Percentiles rank a stretch among this genome's conserved stretches.
phyloP scores from a whole-genome alignment of 176 grass and related monocot genomes.

The Raddia distichophylla region DNA sequence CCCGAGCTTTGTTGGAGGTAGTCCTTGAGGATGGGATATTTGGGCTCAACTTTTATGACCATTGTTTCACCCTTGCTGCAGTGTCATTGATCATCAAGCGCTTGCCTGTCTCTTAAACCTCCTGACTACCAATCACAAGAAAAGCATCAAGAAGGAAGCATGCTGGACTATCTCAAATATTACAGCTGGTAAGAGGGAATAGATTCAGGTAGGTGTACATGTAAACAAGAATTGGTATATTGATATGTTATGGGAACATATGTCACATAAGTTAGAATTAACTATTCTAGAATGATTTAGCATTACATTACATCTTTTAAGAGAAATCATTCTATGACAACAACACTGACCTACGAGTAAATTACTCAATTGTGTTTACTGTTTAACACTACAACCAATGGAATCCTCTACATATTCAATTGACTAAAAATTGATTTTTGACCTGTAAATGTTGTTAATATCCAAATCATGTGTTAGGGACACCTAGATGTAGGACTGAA shows the following conservation, averaged over 20 bases:
- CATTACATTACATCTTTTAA: neutral
- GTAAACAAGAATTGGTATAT: neutral
- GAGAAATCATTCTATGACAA: neutral
- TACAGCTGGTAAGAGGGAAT: conserved; percentile 89
- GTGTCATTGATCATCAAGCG: conserved; percentile 89
- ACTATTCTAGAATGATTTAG: neutral
- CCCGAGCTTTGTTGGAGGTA: neutral
- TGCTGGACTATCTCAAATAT: conserved; percentile 98
- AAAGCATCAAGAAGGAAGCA: conserved; percentile 99
- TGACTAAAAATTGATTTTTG: too few species aligned
- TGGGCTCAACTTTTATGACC: neutral
- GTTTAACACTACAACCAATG: neutral
- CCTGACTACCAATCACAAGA: conserved; percentile 85
- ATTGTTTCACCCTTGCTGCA: conserved; percentile 40
- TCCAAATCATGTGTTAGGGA: too few species aligned
- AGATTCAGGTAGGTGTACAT: conserved; percentile 77
- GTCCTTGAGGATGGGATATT: neutral
- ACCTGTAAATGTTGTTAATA: too few species aligned
- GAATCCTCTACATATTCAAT: too few species aligned
- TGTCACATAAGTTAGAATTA: neutral
- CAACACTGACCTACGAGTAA: neutral
- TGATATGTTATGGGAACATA: neutral
- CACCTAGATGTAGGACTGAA: too few species aligned
- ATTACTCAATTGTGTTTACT: neutral
- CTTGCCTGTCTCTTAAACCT: conserved; percentile 89